Percentiles rank a stretch among this genome's conserved stretches.
These are phyloP conservation scores for Porcisia deanei DNA, from an alignment of 208 protist genomes.

Conservation along the genomic window DNA sequence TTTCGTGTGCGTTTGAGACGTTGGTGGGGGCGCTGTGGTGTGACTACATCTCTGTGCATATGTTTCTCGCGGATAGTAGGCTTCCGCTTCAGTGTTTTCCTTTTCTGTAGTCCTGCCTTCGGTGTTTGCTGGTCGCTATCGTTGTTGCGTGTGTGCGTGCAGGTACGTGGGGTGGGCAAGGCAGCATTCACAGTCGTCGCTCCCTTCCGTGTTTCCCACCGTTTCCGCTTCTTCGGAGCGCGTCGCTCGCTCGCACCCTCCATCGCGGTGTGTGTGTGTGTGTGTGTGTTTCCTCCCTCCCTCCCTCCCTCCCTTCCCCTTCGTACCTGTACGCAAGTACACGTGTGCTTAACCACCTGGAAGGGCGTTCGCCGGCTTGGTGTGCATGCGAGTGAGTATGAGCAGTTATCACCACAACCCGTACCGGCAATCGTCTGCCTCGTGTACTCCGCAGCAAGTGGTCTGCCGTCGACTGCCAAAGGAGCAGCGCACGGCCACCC, in stretches of 20 bases:
- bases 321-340: neutral
- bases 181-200: too few species aligned
- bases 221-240: too few species aligned
- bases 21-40: too few species aligned
- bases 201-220: too few species aligned
- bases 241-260: too few species aligned
- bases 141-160: neutral
- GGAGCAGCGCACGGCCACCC: neutral
- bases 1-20: neutral
- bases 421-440: slow-evolving; percentile 26
- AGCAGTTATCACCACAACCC: slow-evolving; percentile 35
- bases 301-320: neutral
- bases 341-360: neutral
- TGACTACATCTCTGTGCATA: neutral
- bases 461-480: neutral
- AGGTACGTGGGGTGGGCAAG: too few species aligned
- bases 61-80: neutral
- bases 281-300: neutral
- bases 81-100: slow-evolving; percentile 1
- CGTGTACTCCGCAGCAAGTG: slow-evolving; percentile 5
- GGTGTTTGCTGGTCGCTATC: neutral
- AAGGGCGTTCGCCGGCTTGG: neutral
- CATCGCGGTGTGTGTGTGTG: neutral
- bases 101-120: neutral
- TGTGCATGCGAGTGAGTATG: slow-evolving; percentile 13